phyloP scores from a whole-genome alignment of 441 rosid species.

The Gossypium davidsonii region DNA sequence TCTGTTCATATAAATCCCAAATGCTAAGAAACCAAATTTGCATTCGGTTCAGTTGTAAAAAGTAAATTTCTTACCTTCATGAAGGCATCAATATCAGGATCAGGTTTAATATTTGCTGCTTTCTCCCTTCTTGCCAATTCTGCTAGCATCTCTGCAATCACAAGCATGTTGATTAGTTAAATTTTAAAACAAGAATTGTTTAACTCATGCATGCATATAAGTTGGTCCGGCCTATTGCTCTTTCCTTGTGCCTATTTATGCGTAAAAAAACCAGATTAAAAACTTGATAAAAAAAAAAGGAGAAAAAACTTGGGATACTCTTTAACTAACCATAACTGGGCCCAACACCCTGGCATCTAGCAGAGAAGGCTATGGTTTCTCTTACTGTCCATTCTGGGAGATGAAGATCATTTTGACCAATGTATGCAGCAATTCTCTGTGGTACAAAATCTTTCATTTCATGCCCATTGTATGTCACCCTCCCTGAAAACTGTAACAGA shows the following conservation, averaged over 20 bases:
- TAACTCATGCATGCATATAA: not conserved
- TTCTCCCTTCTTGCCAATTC: slow-evolving; percentile 51
- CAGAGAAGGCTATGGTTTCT: slow-evolving; percentile 45
- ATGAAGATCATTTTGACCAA: slow-evolving; percentile 42
- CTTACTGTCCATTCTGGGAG: slow-evolving; percentile 39
- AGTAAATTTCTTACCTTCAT: slow-evolving; percentile 46
- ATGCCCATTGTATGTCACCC: slow-evolving; percentile 44
- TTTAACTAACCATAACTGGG: slow-evolving; percentile 30
- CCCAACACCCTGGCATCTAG: slow-evolving; percentile 52
- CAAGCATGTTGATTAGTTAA: not conserved
- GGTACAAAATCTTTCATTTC: slow-evolving; percentile 40
- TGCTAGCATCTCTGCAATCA: slow-evolving; percentile 37
- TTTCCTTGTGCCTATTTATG: not conserved
- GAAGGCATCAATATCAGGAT: slow-evolving; percentile 51
- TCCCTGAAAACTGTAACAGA: slow-evolving; percentile 27
- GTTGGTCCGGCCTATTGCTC: too few relatives aligned
- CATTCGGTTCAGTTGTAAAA: not conserved
- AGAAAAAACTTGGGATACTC: not conserved
- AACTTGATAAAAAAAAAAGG: not conserved
- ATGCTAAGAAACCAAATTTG: not conserved
- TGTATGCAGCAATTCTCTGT: slow-evolving; percentile 43
- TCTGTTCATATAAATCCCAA: not conserved
- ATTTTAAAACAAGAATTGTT: not conserved
- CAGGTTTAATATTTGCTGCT: slow-evolving; percentile 43
- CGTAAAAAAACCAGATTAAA: not conserved